These are phyloP conservation scores for Tuber microsphaerosporum DNA, from an alignment of 495 filamentous ascomycete species.

Conservation along the genomic window DNA sequence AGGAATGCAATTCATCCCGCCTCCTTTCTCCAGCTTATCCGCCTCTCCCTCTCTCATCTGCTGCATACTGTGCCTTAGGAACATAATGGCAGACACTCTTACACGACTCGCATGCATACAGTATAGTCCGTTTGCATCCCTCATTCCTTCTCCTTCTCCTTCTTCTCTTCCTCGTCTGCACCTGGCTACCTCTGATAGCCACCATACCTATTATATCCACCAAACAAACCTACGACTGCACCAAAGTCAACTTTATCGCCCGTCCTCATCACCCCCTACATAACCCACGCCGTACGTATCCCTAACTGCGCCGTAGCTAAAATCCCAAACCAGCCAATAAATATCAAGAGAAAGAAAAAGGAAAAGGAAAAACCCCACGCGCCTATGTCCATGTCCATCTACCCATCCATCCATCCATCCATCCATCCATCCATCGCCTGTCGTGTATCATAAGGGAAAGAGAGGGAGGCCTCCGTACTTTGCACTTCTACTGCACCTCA, in stretches of 20 bases:
- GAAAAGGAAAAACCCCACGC: not conserved
- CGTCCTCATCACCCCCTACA: not conserved
- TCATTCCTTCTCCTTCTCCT: not conserved
- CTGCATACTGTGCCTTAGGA: not conserved
- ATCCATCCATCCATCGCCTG: not conserved
- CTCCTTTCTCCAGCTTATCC: not conserved
- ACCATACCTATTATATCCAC: not conserved
- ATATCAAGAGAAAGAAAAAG: not conserved
- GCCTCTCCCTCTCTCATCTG: not conserved
- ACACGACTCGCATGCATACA: not conserved
- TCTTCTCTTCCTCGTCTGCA: not conserved
- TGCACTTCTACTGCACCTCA: not conserved
- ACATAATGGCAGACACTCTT: not conserved
- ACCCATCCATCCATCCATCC: not conserved
- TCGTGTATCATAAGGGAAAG: not conserved
- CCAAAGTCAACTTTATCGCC: conserved; percentile 4
- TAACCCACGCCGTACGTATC: not conserved
- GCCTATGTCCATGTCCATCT: not conserved
- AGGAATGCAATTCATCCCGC: not conserved
- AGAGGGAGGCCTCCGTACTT: not conserved
- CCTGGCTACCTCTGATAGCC: not conserved
- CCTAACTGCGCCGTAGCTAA: not conserved
- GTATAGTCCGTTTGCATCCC: not conserved
- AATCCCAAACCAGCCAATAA: not conserved
- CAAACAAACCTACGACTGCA: not conserved